Evolutionary conservation across 2,329 filamentous ascomycete genomes (phyloP).

Genomic region (Fusarium protoensiforme): DNA sequence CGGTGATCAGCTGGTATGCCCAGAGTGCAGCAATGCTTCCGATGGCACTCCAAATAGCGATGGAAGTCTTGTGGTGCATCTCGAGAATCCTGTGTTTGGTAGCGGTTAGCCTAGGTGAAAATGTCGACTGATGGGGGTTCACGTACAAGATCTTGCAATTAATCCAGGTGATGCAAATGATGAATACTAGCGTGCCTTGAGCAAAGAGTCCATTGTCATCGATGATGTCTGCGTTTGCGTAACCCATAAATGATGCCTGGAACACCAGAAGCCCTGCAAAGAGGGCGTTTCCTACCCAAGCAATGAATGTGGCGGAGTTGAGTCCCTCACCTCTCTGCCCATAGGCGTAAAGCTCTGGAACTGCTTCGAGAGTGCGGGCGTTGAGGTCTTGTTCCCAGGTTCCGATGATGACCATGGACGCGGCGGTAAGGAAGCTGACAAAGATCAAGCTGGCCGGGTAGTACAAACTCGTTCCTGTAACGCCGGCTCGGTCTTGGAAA

Average conservation of each 20-base stretch:
- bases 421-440: neutral
- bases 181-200: neutral
- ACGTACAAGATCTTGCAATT: neutral
- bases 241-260: neutral
- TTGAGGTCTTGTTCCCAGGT: neutral
- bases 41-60: neutral
- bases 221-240: neutral
- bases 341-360: neutral
- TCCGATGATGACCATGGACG: neutral
- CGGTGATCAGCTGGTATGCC: neutral
- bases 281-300: neutral
- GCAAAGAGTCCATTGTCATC: neutral
- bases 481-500: neutral
- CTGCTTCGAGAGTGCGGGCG: neutral
- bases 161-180: neutral
- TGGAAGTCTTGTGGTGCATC: neutral
- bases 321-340: neutral
- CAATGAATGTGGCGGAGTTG: neutral
- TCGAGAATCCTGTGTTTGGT: neutral
- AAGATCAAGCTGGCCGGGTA: neutral
- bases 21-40: neutral
- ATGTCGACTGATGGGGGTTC: neutral
- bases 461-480: neutral
- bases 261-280: neutral
- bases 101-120: neutral